Evolutionary conservation across 345 rosid genomes (phyloP).

Genomic region (Viola odorata): DNA sequence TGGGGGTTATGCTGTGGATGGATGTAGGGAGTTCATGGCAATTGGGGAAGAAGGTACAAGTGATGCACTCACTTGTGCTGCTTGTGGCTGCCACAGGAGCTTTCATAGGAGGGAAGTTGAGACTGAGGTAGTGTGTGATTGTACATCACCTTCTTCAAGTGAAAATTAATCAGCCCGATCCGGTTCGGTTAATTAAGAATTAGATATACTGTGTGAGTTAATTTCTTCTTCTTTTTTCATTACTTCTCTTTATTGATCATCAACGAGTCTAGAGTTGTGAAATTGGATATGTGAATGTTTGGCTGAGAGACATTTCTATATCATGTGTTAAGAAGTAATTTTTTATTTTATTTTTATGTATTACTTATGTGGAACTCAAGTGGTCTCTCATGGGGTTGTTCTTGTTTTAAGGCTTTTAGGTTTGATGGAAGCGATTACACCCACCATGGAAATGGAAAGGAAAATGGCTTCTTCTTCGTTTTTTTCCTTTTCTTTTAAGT

Average conservation of each 20-base stretch:
- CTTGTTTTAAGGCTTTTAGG: too few relatives aligned
- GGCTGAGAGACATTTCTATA: too few relatives aligned
- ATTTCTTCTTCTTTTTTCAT: not conserved
- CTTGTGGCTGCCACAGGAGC: constrained; percentile 34
- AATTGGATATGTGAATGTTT: too few relatives aligned
- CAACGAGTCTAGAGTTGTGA: too few relatives aligned
- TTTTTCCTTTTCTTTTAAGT: too few relatives aligned
- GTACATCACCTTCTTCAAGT: constrained; percentile 44
- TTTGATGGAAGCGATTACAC: too few relatives aligned
- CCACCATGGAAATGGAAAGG: too few relatives aligned
- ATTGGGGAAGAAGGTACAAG: constrained; percentile 36
- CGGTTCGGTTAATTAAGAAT: not conserved
- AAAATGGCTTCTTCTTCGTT: too few relatives aligned
- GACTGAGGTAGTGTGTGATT: constrained; percentile 55
- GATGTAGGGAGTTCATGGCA: constrained; percentile 84
- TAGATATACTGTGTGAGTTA: constrained; percentile 8
- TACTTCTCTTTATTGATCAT: not conserved
- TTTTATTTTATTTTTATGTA: too few relatives aligned
- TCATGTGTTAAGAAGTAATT: too few relatives aligned
- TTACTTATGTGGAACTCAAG: too few relatives aligned
- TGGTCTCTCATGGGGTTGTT: too few relatives aligned
- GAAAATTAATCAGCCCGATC: not conserved
- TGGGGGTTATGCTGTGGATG: constrained; percentile 72
- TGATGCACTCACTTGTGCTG: constrained; percentile 29
- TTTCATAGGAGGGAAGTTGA: constrained; percentile 38